A percentile compares a stretch with the other conserved stretches of the same genome.
Evolutionary conservation across 2,329 filamentous ascomycete species (phyloP).

Genomic region (Albifimbria verrucaria): DNA sequence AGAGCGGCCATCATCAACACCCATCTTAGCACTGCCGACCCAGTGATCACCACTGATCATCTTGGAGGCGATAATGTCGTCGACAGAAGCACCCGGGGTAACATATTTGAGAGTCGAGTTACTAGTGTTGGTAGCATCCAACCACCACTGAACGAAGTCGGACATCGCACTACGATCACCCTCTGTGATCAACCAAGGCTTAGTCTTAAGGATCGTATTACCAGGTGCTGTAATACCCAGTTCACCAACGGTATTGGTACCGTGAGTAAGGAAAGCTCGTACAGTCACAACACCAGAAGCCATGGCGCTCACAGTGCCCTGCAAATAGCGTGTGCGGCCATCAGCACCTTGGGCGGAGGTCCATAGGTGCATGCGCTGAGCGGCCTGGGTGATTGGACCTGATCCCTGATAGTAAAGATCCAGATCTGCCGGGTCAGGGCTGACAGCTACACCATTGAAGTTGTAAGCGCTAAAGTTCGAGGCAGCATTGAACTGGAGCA

Average conservation of each 20-base stretch:
- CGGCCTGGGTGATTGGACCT: conserved; percentile 21
- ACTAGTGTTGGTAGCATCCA: conserved; percentile 14
- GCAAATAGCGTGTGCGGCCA: conserved; percentile 17
- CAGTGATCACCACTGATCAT: conserved; percentile 24
- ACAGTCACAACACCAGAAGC: conserved; percentile 17
- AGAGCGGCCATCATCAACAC: conserved; percentile 43
- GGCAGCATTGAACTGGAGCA: conserved; percentile 19
- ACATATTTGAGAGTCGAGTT: conserved; percentile 19
- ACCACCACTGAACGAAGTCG: conserved; percentile 20
- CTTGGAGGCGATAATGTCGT: conserved; percentile 16
- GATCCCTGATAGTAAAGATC: conserved; percentile 22
- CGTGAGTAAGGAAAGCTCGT: conserved; percentile 19
- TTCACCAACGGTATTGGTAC: conserved; percentile 18
- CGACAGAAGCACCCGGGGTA: conserved; percentile 14
- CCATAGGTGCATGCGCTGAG: conserved; percentile 23
- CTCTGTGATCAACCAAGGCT: conserved; percentile 21
- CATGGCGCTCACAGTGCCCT: conserved; percentile 21
- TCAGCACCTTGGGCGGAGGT: conserved; percentile 19
- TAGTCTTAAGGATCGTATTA: conserved; percentile 22
- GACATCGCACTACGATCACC: conserved; percentile 20
- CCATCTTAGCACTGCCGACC: conserved; percentile 35
- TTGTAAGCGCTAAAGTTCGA: conserved; percentile 20
- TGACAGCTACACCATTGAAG: conserved; percentile 16
- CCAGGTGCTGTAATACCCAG: conserved; percentile 18
- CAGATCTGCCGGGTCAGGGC: conserved; percentile 14